These are phyloP conservation scores for Candida jianshihensis DNA, from an alignment of 805 yeast genomes.

Conservation along the genomic window DNA sequence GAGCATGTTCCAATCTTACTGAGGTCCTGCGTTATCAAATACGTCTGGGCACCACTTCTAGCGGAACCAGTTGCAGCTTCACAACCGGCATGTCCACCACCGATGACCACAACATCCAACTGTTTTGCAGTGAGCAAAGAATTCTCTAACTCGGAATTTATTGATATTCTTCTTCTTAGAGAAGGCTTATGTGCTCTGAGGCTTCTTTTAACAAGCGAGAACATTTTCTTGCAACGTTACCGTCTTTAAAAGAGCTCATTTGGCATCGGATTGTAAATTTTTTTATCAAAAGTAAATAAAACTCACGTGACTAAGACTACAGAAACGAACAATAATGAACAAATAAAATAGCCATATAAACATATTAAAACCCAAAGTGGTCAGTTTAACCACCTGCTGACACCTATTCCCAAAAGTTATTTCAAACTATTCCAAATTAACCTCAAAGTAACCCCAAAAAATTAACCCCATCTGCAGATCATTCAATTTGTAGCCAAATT, in stretches of 20 bases:
- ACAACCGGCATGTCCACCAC: conserved; percentile 99
- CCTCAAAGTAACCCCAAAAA: background rate
- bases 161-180: conserved; percentile 8
- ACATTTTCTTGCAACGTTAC: too few species aligned
- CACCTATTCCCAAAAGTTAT: background rate
- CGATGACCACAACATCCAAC: conserved; percentile 76
- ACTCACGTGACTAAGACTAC: too few species aligned
- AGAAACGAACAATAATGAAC: too few species aligned
- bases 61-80: conserved; percentile 96
- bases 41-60: conserved; percentile 64
- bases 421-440: background rate
- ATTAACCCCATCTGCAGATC: background rate
- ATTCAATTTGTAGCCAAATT: background rate
- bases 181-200: background rate
- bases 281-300: background rate
- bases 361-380: background rate
- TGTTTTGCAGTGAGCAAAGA: conserved; percentile 11
- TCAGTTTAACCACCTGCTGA: background rate
- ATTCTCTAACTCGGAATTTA: conserved; percentile 16
- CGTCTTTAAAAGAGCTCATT: too few species aligned
- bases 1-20: conserved; percentile 87
- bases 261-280: background rate
- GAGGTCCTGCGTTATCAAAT: conserved; percentile 70
- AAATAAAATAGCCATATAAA: background rate
- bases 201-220: background rate